phyloP scores from a whole-genome alignment of 805 yeast species.

The Saccharomyces kudriavzevii region DNA sequence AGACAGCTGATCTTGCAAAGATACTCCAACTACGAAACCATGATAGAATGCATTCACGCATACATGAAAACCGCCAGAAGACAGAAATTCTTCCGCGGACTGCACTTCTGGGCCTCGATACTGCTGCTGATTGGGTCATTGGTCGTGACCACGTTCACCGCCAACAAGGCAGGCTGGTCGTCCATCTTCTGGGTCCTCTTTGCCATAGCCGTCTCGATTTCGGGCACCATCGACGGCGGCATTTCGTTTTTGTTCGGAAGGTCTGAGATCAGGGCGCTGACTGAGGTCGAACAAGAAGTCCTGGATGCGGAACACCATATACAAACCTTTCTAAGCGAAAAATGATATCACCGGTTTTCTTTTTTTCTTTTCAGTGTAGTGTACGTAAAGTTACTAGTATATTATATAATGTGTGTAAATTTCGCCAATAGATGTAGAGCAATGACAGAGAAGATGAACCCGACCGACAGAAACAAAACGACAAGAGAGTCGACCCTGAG shows the following conservation, averaged over 20 bases:
- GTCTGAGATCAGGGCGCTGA: slow-evolving; percentile 67
- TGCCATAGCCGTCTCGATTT: slow-evolving; percentile 46
- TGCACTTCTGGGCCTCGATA: slow-evolving; percentile 55
- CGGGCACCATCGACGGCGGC: slow-evolving; percentile 69
- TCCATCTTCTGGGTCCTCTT: slow-evolving; percentile 57
- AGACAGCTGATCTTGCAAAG: slow-evolving; percentile 10
- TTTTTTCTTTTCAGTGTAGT: neutral
- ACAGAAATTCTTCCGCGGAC: slow-evolving; percentile 58
- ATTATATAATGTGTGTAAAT: slow-evolving; percentile 39
- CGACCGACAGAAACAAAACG: slow-evolving; percentile 86
- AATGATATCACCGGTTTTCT: neutral
- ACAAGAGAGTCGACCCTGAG: slow-evolving; percentile 91
- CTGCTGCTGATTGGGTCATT: slow-evolving; percentile 43
- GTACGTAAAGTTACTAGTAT: neutral
- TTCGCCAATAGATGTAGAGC: slow-evolving; percentile 87
- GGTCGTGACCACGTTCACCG: slow-evolving; percentile 52
- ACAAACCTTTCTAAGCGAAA: slow-evolving; percentile 1
- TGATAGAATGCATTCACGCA: slow-evolving; percentile 38
- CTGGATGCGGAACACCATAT: slow-evolving; percentile 22
- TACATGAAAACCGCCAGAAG: slow-evolving; percentile 47
- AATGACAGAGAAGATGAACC: slow-evolving; percentile 89
- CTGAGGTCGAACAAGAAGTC: slow-evolving; percentile 69
- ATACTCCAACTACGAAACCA: slow-evolving; percentile 37
- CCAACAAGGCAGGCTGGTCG: slow-evolving; percentile 48
- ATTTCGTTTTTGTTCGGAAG: slow-evolving; percentile 75